Evolutionary conservation across 495 filamentous ascomycete genomes (phyloP).

Genomic region (Hyaloscypha bicolor): DNA sequence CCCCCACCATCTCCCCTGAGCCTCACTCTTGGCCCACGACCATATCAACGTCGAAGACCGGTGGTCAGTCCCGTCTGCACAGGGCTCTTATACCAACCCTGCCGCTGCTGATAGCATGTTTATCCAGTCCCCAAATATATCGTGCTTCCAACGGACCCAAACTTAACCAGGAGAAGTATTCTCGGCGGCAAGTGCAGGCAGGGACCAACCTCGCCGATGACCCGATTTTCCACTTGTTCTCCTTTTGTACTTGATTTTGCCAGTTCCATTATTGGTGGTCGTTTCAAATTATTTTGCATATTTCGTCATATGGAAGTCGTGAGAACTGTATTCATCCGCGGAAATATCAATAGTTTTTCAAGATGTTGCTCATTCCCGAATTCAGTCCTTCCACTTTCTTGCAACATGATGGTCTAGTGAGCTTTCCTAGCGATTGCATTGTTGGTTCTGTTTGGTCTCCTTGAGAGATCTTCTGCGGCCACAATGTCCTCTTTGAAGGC

Average conservation of each 20-base stretch:
- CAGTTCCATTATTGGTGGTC: neutral
- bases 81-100: neutral
- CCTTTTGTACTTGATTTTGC: neutral
- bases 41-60: too few relatives aligned
- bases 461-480: neutral
- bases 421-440: neutral
- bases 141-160: neutral
- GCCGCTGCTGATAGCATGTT: neutral
- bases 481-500: neutral
- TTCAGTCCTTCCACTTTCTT: neutral
- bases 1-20: too few relatives aligned
- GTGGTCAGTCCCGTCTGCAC: neutral
- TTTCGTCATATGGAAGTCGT: neutral
- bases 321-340: neutral
- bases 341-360: neutral
- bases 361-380: neutral
- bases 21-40: too few relatives aligned
- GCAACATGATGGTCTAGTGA: slow-evolving; percentile 17
- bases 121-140: neutral
- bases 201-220: neutral
- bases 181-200: neutral
- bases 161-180: neutral
- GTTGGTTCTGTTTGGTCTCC: slow-evolving; percentile 7
- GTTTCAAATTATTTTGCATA: neutral
- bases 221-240: neutral